Conservation (phyloP, 148 eudicot genomes). For the Rhododendron mucronatum region DNA sequence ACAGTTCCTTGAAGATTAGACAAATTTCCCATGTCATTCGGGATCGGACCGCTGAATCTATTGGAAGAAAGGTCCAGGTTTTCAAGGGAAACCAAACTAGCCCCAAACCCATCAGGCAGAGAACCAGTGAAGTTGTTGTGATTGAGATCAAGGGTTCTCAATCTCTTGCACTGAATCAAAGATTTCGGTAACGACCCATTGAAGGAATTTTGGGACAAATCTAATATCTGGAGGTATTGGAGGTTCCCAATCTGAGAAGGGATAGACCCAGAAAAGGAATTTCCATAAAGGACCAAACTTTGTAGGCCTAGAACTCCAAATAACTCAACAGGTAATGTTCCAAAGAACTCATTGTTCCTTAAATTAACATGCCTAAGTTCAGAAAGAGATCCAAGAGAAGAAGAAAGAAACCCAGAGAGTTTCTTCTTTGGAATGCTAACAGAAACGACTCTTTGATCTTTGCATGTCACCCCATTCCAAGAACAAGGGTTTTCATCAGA, state of each 20-base stretch:
- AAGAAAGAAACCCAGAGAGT: slow-evolving; percentile 57
- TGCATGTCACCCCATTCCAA: slow-evolving; percentile 96
- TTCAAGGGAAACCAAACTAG: slow-evolving; percentile 52
- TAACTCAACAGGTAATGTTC: slow-evolving; percentile 56
- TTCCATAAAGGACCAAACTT: slow-evolving; percentile 82
- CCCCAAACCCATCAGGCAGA: slow-evolving; percentile 75
- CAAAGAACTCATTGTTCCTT: slow-evolving; percentile 65
- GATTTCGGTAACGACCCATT: slow-evolving; percentile 76
- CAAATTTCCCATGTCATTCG: slow-evolving; percentile 77
- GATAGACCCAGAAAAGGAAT: slow-evolving; percentile 71
- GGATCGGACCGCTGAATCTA: slow-evolving; percentile 58
- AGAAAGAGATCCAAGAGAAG: slow-evolving; percentile 59
- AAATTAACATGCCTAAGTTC: slow-evolving; percentile 80
- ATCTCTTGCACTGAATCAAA: slow-evolving; percentile 62
- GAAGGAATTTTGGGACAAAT: slow-evolving; percentile 72
- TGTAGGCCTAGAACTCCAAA: slow-evolving; percentile 68
- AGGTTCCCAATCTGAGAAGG: slow-evolving; percentile 72
- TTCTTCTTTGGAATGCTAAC: slow-evolving; percentile 81
- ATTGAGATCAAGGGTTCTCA: slow-evolving; percentile 58
- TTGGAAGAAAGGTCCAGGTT: slow-evolving; percentile 71
- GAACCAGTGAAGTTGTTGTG: slow-evolving; percentile 66
- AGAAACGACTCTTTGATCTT: slow-evolving; percentile 65
- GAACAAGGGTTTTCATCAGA: slow-evolving; percentile 82
- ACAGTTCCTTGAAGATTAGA: slow-evolving; percentile 82
- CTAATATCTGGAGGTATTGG: slow-evolving; percentile 57